Evolutionary conservation across 805 yeast species (phyloP).

Genomic region (Suhomyces vadensis): DNA sequence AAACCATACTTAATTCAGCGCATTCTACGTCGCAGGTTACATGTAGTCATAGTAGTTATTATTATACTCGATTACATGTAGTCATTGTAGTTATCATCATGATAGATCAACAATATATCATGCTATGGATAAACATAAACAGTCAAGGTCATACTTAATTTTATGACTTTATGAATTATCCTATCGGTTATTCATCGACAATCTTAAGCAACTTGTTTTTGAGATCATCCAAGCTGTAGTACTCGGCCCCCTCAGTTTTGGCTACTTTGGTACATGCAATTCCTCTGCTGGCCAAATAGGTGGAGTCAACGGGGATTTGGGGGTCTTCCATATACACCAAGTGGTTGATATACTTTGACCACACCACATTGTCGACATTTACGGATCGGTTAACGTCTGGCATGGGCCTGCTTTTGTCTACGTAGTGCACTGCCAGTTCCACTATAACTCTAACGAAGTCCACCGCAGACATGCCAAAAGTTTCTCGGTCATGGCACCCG

Average conservation of each 20-base stretch:
- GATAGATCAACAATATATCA: no score
- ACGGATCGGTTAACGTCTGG: constrained; percentile 11
- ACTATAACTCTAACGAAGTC: constrained; percentile 59
- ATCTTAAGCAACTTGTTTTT: constrained; percentile 9
- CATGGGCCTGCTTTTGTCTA: constrained; percentile 22
- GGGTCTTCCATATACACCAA: constrained; percentile 54
- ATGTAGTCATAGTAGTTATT: no score
- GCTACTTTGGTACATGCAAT: constrained; percentile 48
- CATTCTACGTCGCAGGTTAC: no score
- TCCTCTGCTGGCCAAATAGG: constrained; percentile 38
- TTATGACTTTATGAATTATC: neutral
- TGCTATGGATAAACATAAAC: no score
- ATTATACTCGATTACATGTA: no score
- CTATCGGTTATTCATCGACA: neutral
- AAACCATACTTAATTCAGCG: no score
- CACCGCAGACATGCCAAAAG: constrained; percentile 61
- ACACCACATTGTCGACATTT: constrained; percentile 18
- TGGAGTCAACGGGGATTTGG: constrained; percentile 51
- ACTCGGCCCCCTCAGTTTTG: constrained; percentile 22
- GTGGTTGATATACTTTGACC: constrained; percentile 61
- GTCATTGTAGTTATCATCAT: no score
- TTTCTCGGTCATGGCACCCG: constrained; percentile 79
- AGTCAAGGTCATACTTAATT: no score
- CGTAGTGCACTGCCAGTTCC: constrained; percentile 57
- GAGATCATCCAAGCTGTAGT: constrained; percentile 45